Evolutionary conservation across 192 early-diverging fungal genomes (phyloP), one percentile per base, ranked within the genome.

Genomic region (Linnemannia hyalina): DNA sequence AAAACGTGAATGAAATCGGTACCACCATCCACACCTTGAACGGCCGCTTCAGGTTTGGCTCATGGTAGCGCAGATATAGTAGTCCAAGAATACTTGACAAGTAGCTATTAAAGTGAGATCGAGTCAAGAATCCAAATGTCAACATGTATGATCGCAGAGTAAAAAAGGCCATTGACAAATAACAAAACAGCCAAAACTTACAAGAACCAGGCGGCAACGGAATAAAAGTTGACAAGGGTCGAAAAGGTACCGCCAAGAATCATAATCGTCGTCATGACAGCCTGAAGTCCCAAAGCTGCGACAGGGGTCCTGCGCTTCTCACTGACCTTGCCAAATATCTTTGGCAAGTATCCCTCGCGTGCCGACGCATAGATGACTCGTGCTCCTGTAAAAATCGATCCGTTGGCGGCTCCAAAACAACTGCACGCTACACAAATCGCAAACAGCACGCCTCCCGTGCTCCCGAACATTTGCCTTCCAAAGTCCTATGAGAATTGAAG

Each of bases 351-450:
- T 18, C 92, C 91, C 47, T 95, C 91, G 15, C 90, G 87, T 23
- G 93, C 90, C 15, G 94, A 93, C 10, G 93, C 93, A 78, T 93
- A 93, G 35, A 94, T 92, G 9, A 97, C 90, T 6, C 96, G 91
- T 11, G 94, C 89, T 1, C 94, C 94, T 0, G 94, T 93, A 80
- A 96, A 97, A 47, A 97, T 91, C 36, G 92, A 91, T 41, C 93
- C 96, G 83, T 96, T 97, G n/a, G 92, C 92, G 29, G 96, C 94
- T 18, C 96, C 94, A 73, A 95, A 93, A 22, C 95, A 95, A 77
- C 92, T 92, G 57, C 92, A 89, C 16, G 95, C 93, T 4, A 97
- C 96, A 71, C 93, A 91, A 4, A 95, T 81, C 2, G 95, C 92
- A 81, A 97, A 95, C 32, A 95, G 41, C 38, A 95, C 92, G 2